phyloP scores from a whole-genome alignment of 805 yeast species.

The Nakazawaea ernobii region DNA sequence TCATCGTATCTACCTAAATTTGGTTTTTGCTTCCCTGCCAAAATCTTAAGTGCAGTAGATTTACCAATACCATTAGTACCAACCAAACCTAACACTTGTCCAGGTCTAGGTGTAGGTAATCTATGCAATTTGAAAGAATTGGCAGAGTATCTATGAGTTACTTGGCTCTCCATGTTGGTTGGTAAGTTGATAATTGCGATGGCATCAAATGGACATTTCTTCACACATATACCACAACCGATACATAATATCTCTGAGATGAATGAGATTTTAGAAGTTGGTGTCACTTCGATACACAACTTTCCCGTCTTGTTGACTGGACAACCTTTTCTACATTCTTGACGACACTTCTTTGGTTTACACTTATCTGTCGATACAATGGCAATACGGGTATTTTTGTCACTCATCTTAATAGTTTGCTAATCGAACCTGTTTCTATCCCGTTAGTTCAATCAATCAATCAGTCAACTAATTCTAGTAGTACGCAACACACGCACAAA shows the following conservation, averaged over 20 bases:
- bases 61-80: constrained; percentile 99
- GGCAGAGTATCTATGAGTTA: constrained; percentile 96
- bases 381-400: constrained; percentile 75
- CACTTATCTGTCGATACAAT: constrained; percentile 92
- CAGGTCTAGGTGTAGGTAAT: constrained; percentile 97
- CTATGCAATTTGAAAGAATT: constrained; percentile 96
- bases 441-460: constrained; percentile 3
- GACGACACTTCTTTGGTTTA: constrained; percentile 97
- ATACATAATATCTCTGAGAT: constrained; percentile 92
- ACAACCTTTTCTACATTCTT: constrained; percentile 94
- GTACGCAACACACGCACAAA: not conserved
- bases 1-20: constrained; percentile 90
- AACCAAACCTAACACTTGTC: constrained; percentile 95
- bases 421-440: not conserved
- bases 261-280: constrained; percentile 87
- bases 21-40: constrained; percentile 97
- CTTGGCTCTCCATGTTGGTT: constrained; percentile 86
- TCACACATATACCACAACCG: constrained; percentile 99
- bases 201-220: constrained; percentile 98
- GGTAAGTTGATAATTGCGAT: constrained; percentile 94
- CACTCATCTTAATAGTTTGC: constrained; percentile 24
- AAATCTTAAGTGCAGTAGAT: constrained; percentile 91
- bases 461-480: constrained; percentile 2
- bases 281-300: constrained; percentile 93
- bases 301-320: constrained; percentile 98